phyloP scores from a whole-genome alignment of 495 filamentous ascomycete species.

The Aspergillus mulundensis region DNA sequence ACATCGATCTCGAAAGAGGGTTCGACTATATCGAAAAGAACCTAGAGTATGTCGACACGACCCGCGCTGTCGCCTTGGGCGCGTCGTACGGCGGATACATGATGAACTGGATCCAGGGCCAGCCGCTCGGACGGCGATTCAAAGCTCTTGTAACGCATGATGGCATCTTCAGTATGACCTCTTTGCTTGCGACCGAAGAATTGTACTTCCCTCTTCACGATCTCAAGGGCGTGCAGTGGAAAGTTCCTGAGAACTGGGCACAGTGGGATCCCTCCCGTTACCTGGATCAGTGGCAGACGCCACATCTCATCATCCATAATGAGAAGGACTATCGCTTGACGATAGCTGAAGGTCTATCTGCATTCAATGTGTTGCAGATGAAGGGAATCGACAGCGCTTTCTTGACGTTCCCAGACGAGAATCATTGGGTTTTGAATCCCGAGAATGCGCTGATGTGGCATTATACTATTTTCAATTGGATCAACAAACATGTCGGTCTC shows the following conservation, averaged over 20 bases:
- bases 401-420: constrained; percentile 81
- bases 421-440: constrained; percentile 85
- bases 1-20: constrained; percentile 74
- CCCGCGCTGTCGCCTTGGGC: constrained; percentile 73
- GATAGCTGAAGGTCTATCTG: constrained; percentile 74
- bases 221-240: constrained; percentile 72
- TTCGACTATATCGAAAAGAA: constrained; percentile 73
- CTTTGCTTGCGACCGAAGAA: constrained; percentile 75
- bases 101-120: constrained; percentile 63
- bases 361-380: constrained; percentile 85
- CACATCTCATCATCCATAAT: constrained; percentile 84
- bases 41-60: constrained; percentile 69
- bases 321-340: constrained; percentile 89
- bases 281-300: constrained; percentile 74
- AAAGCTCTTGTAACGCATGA: constrained; percentile 90
- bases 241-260: constrained; percentile 67
- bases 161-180: constrained; percentile 76
- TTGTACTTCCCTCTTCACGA: constrained; percentile 87
- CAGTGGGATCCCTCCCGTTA: constrained; percentile 76
- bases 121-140: constrained; percentile 63
- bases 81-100: constrained; percentile 87
- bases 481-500: constrained; percentile 74
- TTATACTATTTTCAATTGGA: constrained; percentile 80
- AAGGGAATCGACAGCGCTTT: constrained; percentile 46
- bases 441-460: constrained; percentile 93